These are phyloP conservation scores for Flaveria robusta DNA, from an alignment of 129 eudicot species.

Conservation along the genomic window DNA sequence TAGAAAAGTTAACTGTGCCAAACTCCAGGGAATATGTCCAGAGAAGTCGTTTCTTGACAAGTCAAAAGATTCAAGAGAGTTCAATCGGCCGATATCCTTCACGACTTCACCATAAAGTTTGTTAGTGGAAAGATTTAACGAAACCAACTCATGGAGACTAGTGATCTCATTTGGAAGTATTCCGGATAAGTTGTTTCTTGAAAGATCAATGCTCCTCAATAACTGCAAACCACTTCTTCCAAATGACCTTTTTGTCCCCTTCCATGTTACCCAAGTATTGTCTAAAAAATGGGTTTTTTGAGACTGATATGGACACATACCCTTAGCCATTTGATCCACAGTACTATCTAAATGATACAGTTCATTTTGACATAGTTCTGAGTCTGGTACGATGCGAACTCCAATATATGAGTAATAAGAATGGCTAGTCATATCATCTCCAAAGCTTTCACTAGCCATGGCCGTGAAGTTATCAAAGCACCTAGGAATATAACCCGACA, in stretches of 20 bases:
- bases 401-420: neutral
- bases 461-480: slow-evolving; percentile 28
- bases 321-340: too few relatives aligned
- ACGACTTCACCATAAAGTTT: slow-evolving; percentile 28
- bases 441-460: slow-evolving; percentile 3
- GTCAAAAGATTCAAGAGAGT: slow-evolving; percentile 32
- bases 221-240: slow-evolving; percentile 8
- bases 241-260: slow-evolving; percentile 23
- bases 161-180: slow-evolving; percentile 22
- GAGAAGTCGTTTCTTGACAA: slow-evolving; percentile 36
- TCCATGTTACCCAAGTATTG: slow-evolving; percentile 28
- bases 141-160: slow-evolving; percentile 20
- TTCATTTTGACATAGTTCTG: too few relatives aligned
- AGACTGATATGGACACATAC: too few relatives aligned
- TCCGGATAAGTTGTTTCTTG: slow-evolving; percentile 29
- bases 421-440: neutral
- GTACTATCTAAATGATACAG: too few relatives aligned
- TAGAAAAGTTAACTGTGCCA: slow-evolving; percentile 9
- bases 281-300: neutral
- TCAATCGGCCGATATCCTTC: slow-evolving; percentile 22
- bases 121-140: slow-evolving; percentile 36
- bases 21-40: slow-evolving; percentile 32
- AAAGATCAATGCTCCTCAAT: slow-evolving; percentile 39
- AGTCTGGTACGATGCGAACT: too few relatives aligned
- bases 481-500: slow-evolving; percentile 32